Percentiles rank a stretch among this genome's conserved stretches.
Conservation (phyloP, 768 basidiomycete species). For the Antrodiella citrinella region DNA sequence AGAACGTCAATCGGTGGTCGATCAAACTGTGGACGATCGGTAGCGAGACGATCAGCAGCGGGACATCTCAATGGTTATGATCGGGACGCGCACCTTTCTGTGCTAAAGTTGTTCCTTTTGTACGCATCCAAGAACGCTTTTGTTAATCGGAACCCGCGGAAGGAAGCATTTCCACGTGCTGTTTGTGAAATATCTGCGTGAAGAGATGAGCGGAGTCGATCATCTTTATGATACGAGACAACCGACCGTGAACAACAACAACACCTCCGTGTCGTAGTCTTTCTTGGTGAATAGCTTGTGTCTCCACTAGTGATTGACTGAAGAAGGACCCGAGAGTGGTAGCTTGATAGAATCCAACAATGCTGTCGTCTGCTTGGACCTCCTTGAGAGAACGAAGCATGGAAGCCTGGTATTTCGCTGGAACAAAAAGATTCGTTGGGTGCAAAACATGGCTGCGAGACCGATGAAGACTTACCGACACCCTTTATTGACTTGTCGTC, state of each 20-base stretch:
- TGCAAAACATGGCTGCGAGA: not conserved
- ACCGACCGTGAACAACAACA: conserved; percentile 72
- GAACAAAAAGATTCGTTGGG: too few species aligned
- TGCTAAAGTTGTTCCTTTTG: conserved; percentile 78
- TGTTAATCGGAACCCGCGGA: conserved; percentile 85
- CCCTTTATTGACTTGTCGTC: conserved; percentile 77
- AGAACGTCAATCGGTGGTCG: conserved; percentile 75
- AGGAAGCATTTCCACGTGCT: conserved; percentile 74
- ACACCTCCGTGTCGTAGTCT: conserved; percentile 81
- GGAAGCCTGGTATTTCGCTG: conserved; percentile 74
- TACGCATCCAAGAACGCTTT: conserved; percentile 73
- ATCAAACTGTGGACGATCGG: conserved; percentile 48
- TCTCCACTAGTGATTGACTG: conserved; percentile 72
- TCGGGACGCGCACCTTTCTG: conserved; percentile 55
- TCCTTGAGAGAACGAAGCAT: conserved; percentile 87
- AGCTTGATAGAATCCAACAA: conserved; percentile 92
- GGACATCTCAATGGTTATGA: conserved; percentile 1
- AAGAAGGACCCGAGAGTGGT: conserved; percentile 81
- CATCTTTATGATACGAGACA: not conserved
- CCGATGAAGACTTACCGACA: conserved; percentile 46
- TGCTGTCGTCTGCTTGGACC: conserved; percentile 84
- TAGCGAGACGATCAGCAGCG: not conserved
- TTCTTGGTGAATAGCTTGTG: conserved; percentile 80
- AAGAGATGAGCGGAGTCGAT: not conserved
- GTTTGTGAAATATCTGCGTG: conserved; percentile 67